phyloP scores from a whole-genome alignment of 768 basidiomycete species.

The Erythrobasidium yunnanense region DNA sequence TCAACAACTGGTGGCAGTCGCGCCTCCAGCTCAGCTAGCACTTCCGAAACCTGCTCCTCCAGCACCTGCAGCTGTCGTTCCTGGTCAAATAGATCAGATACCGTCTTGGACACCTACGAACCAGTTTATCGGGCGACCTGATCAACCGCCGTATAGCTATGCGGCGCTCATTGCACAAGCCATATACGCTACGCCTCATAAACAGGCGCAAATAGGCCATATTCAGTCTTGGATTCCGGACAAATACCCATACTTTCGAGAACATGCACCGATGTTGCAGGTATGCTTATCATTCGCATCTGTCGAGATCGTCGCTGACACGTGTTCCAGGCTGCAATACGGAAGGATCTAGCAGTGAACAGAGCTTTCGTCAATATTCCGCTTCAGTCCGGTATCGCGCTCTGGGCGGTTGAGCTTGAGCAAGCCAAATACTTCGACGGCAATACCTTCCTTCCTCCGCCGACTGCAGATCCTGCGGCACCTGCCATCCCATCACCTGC shows the following conservation, averaged over 20 bases:
- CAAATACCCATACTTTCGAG: slow-evolving; percentile 79
- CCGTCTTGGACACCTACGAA: neutral
- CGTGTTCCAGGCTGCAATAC: slow-evolving; percentile 88
- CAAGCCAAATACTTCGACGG: slow-evolving; percentile 42
- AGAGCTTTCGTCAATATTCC: slow-evolving; percentile 86
- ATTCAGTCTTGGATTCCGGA: slow-evolving; percentile 85
- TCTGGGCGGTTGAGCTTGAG: slow-evolving; percentile 74
- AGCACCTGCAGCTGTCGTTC: neutral
- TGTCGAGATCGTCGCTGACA: too few species aligned
- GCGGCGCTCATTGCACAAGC: slow-evolving; percentile 83
- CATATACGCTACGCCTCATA: slow-evolving; percentile 50
- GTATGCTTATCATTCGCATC: too few species aligned
- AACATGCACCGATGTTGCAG: slow-evolving; percentile 60
- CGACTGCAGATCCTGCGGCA: neutral
- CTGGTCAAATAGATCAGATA: neutral
- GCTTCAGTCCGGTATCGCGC: slow-evolving; percentile 40
- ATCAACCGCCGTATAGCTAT: slow-evolving; percentile 82
- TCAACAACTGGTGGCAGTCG: neutral
- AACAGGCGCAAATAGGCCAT: slow-evolving; percentile 76
- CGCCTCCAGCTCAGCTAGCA: neutral
- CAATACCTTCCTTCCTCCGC: slow-evolving; percentile 17
- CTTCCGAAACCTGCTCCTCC: slow-evolving; percentile 1
- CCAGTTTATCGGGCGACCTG: slow-evolving; percentile 54
- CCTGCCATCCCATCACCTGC: neutral
- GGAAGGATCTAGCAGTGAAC: slow-evolving; percentile 86